Base-by-base conservation (phyloP, 257 asterid genomes). In the Solanum raphanifolium region DNA sequence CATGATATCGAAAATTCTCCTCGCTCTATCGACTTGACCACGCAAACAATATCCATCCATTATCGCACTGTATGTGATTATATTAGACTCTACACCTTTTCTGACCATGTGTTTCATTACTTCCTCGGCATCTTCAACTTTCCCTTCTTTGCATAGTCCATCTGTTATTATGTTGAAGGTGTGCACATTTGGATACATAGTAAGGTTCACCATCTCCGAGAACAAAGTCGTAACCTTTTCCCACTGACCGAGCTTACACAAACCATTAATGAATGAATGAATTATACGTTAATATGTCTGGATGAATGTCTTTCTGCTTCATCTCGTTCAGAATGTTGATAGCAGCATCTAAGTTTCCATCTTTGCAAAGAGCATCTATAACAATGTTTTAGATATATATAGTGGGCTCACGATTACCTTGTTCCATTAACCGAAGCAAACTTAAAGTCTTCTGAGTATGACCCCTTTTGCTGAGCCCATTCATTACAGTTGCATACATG, bases 341-440 rank as follows among this genome's bases (percentile, higher is more conserved):
- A 23, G 90, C 87, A 27, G 43, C 55, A 12, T 90, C 89, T 12
- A 88, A 81, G 86, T 72, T 87, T 20, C 79, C 11, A 20, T 91
- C 87, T 35, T 89, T 90, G 74, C 90, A 91, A 10, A 90, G 83
- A 39, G 88, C 62, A 36, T 89, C 60, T 16, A 90, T 84, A 23
- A 87, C 72, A 34, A 85, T 72, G 83, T 0, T 88, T 38, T 58
- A 58, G 66, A 20, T 58, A 7, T 0, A 20, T 58, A 7, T 20
- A 2, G 1, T 7, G 9, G 65, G 65, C 10, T 58, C 23, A 7
- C 5, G 0, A 0, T 3, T 20, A 4, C 25, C 25, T 3, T 20
- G 66, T 20, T 58, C 66, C 66, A 58, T 58, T 58, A 58, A 58
- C 4, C 25, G 66, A 25, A 58, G 66, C 12, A 58, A 58, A 58